Evolutionary conservation across 768 basidiomycete genomes (phyloP), one percentile per base, ranked within the genome.

Genomic region (Tylopilus vinaceipallidus): DNA sequence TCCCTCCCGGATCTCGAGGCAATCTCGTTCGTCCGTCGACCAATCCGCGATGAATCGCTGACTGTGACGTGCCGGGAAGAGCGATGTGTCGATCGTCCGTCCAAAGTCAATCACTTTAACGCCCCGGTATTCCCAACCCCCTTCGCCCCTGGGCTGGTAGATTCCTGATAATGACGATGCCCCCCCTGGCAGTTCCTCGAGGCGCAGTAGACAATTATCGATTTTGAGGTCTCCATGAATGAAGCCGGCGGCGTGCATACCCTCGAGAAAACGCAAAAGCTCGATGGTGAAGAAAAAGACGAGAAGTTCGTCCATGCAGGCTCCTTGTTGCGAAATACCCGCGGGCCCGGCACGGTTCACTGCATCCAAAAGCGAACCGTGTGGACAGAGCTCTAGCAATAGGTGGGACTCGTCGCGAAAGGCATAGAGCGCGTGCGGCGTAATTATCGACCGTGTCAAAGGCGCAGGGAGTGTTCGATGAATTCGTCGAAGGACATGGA

Each of bases 181-280:
- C 1, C 84, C 83, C 3, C 84, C 84, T 2, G 86, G 84, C 4
- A 88, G 83, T 44, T 91, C 88, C 55, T 92, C 88, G 38, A 99
- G 77, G 5, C 97, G 84, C 9, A 98, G 75, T n/a, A 99, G 79
- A 65, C 95, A 97, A 71, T 99, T 99, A 72, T 99, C 97, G 67
- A 98, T 97, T 75, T 99, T 99, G 55, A 99, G 79, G 71, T 99
- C 97, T 27, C 97, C 95, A 61, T 99, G 97, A 58, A 99, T 90
- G 72, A 98, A 91, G 11, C 92, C 91, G 0, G 77, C 73, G 14
- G 63, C 49, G 66, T 98, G 97, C 65, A 98, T 80, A 16, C 78
- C 84, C 62, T 95, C 93, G 36, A 98, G 69, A 10, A 89, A 70
- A 23, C 85, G 84, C 33, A 98, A 69, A 6, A 98, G 80, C 67